phyloP scores from a whole-genome alignment of 495 filamentous ascomycete genomes.

The Neurospora sp. region DNA sequence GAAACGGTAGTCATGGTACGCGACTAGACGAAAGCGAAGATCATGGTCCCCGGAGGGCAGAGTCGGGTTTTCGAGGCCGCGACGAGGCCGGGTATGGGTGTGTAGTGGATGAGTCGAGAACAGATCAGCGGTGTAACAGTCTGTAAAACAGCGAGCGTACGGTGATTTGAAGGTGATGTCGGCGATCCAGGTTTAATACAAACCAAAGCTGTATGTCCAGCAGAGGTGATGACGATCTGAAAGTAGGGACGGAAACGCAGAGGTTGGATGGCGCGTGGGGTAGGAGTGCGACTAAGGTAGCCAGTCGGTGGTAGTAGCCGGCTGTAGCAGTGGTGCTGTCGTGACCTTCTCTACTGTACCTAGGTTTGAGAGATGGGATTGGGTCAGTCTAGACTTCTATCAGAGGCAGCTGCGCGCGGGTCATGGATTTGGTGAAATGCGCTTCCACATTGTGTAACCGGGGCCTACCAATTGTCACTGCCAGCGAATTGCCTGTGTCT shows the following conservation, averaged over 20 bases:
- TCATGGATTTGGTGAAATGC: neutral
- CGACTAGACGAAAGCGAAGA: conserved; percentile 5
- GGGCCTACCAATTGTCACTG: neutral
- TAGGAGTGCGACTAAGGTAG: neutral
- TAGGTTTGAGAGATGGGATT: neutral
- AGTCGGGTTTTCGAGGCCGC: neutral
- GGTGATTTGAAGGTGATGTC: neutral
- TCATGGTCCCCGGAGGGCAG: conserved; percentile 9
- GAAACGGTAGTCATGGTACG: conserved; percentile 23
- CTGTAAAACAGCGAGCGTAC: neutral
- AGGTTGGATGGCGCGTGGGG: neutral
- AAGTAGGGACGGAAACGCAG: neutral
- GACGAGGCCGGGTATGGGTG: neutral
- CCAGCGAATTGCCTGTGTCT: neutral
- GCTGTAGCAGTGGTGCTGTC: neutral
- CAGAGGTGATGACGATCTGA: neutral
- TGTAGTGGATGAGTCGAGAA: neutral
- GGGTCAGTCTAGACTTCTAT: neutral
- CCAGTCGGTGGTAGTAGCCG: neutral
- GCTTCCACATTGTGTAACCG: neutral
- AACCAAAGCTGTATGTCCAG: neutral
- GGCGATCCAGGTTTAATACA: neutral
- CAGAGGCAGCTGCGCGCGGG: neutral
- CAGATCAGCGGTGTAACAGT: neutral
- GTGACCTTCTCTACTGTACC: neutral